These are phyloP conservation scores for Cryptosporidium baileyi DNA, from an alignment of 169 alveolate genomes.

Conservation along the genomic window DNA sequence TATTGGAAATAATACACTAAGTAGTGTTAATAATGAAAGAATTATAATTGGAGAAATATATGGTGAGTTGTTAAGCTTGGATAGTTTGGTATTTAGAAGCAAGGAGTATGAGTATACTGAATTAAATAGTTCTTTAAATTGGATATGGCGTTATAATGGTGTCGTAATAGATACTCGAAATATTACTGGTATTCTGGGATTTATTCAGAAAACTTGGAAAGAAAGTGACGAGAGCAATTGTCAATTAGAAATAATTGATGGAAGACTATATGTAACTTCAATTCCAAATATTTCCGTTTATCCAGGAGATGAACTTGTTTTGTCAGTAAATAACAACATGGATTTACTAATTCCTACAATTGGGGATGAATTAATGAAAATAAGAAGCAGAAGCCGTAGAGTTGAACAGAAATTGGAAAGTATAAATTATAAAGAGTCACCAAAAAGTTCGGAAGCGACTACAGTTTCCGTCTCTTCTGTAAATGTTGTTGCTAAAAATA, in stretches of 20 bases:
- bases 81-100: constrained; percentile 16
- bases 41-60: constrained; percentile 47
- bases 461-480: constrained; percentile 18
- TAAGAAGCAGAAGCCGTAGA: constrained; percentile 21
- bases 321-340: constrained; percentile 56
- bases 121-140: constrained; percentile 62
- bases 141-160: constrained; percentile 54
- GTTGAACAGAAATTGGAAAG: constrained; percentile 9
- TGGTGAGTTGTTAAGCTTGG: constrained; percentile 40
- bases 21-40: constrained; percentile 8
- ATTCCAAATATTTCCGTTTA: constrained; percentile 27
- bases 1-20: constrained; percentile 39
- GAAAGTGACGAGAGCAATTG: constrained; percentile 67
- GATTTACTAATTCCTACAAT: constrained; percentile 43
- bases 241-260: constrained; percentile 54
- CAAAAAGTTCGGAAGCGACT: constrained; percentile 30
- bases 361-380: constrained; percentile 55
- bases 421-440: constrained; percentile 32
- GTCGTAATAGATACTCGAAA: constrained; percentile 48
- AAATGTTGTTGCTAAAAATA: neutral
- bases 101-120: constrained; percentile 32
- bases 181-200: constrained; percentile 58
- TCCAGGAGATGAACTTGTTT: constrained; percentile 63
- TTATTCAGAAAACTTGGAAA: constrained; percentile 62
- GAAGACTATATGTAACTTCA: constrained; percentile 20